phyloP scores from a whole-genome alignment of 176 grass and related monocot species.

The Pontederia crassipes region DNA sequence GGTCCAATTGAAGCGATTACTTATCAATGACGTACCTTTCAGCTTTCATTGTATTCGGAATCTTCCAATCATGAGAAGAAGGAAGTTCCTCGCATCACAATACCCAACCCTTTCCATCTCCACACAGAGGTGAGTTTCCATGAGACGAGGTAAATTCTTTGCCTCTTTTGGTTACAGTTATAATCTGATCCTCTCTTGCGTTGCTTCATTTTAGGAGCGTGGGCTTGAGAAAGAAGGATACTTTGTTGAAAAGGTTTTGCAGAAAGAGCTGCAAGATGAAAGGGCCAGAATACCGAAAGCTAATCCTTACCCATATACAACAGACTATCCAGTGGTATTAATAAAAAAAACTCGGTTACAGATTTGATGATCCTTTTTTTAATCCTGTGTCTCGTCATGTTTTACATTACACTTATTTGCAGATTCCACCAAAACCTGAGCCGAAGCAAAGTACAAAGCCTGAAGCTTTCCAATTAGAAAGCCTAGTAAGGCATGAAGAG shows the following conservation, averaged over 20 bases:
- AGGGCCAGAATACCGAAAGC: slow-evolving; percentile 67
- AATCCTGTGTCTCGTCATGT: neutral
- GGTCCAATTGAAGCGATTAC: neutral
- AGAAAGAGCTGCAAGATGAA: slow-evolving; percentile 72
- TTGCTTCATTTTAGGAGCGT: slow-evolving; percentile 49
- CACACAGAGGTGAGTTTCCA: slow-evolving; percentile 54
- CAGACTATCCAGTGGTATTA: slow-evolving; percentile 79
- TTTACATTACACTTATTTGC: slow-evolving; percentile 9
- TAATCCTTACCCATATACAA: slow-evolving; percentile 86
- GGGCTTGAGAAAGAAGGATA: slow-evolving; percentile 67
- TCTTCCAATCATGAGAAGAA: slow-evolving; percentile 40
- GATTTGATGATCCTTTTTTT: neutral
- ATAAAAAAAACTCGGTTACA: slow-evolving; percentile 3
- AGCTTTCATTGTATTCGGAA: slow-evolving; percentile 78
- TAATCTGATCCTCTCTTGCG: neutral
- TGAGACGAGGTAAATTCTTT: neutral
- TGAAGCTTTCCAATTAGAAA: slow-evolving; percentile 78
- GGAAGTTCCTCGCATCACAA: slow-evolving; percentile 41
- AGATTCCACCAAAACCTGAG: slow-evolving; percentile 79
- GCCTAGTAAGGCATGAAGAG: slow-evolving; percentile 71
- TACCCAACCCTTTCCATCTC: slow-evolving; percentile 84
- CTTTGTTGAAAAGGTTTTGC: slow-evolving; percentile 38
- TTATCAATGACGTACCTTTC: slow-evolving; percentile 14
- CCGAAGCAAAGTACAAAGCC: slow-evolving; percentile 83
- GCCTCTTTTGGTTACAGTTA: neutral